Evolutionary conservation across 495 filamentous ascomycete genomes (phyloP), one percentile per base, ranked within the genome.

Genomic region (Trichoderma parareesei): DNA sequence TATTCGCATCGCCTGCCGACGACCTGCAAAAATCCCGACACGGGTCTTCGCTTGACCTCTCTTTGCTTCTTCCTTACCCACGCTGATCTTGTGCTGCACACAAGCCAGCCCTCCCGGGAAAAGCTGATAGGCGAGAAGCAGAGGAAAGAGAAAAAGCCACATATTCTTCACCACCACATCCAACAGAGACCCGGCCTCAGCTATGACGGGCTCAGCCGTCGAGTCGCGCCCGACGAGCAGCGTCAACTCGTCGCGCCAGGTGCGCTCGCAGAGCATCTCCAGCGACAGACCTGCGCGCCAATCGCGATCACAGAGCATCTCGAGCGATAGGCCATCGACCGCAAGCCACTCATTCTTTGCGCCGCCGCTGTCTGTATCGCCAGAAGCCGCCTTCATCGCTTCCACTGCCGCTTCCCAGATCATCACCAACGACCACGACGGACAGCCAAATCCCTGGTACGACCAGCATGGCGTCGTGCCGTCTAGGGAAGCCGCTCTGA

Each of bases 361-460:
- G 72, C 79, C 89, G 72, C 83, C 86, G 46, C 67, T 81, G 59
- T 77, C 82, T n/a, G 84, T 92, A 48, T 85, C 85, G 46, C 94
- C 95, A 2, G 79, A 90, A 66, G 87, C 95, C 37, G 90, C 84
- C 20, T 99, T 94, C 75, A 93, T 99, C 71, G 92, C 94, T 48
- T 80, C 89, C 7, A 88, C 90, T 38, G 92, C 93, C 60, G 95
- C 93, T 38, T 91, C 90, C 27, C 91, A 97, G 68, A 94, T 97
- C 64, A 88, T 97, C 70, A 93, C 89, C 66, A 88, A 89, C 70
- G 88, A 95, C 70, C 89, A 93, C 76, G 89, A 91, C 67, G 86
- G 83, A 67, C 87, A 88, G 69, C 78, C 85, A 63, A 84, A 87
- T 55, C 75, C 81, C 63, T 82, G 81, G 78, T 87, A 87, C 71